These are phyloP conservation scores for Melampsora americana DNA, from an alignment of 1,284 basidiomycete genomes.

Conservation along the genomic window DNA sequence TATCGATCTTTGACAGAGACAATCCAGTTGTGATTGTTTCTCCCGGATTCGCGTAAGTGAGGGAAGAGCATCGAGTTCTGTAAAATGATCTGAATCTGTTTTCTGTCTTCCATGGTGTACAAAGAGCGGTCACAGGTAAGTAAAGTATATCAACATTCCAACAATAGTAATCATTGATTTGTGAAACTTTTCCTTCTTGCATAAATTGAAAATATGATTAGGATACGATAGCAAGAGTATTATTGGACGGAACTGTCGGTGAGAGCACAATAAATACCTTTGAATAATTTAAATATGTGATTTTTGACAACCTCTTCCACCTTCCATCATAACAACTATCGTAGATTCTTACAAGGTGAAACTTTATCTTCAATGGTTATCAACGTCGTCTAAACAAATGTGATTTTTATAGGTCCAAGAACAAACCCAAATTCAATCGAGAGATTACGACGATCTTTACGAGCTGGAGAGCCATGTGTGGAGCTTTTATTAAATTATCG, in stretches of 20 bases:
- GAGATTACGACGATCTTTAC: conserved; percentile 10
- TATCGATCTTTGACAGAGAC: conserved; percentile 17
- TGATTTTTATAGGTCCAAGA: conserved; percentile 13
- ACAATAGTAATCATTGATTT: background rate
- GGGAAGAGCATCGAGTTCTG: background rate
- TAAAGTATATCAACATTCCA: background rate
- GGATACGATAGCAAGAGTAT: conserved; percentile 50
- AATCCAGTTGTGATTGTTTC: conserved; percentile 42
- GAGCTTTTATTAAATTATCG: conserved; percentile 52
- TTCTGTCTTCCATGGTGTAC: background rate
- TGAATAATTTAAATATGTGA: background rate
- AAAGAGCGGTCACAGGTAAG: conserved; percentile 39
- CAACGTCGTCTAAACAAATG: no score
- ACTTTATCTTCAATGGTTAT: no score
- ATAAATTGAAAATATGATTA: conserved; percentile 29
- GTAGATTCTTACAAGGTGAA: no score
- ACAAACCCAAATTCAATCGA: conserved; percentile 31
- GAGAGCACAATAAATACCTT: background rate
- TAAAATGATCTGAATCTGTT: background rate
- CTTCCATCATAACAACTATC: no score
- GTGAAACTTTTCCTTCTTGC: background rate
- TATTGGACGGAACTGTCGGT: conserved; percentile 51
- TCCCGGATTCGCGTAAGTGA: conserved; percentile 29
- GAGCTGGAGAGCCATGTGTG: conserved; percentile 17
- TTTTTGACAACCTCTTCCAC: background rate